Conservation (phyloP, 192 early-diverging fungal species). For the Backusella sp. region DNA sequence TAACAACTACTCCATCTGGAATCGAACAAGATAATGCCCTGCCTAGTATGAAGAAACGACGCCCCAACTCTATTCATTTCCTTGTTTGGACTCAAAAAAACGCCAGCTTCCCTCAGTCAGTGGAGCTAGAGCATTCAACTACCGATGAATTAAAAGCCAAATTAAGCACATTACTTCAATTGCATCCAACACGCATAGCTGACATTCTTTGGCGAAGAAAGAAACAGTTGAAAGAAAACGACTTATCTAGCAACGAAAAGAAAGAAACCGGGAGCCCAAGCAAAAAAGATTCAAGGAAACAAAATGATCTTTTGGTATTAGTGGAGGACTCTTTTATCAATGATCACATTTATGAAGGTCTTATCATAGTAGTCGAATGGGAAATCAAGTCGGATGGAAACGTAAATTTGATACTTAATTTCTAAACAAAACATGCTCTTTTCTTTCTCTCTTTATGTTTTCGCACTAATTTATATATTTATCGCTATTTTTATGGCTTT, state of each 20-base stretch:
- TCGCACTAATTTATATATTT: not conserved
- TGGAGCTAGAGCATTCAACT: constrained; percentile 10
- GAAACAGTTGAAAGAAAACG: not conserved
- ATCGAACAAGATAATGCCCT: not conserved
- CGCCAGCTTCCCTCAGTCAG: not conserved
- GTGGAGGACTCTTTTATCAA: constrained; percentile 25
- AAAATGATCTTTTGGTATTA: constrained; percentile 9
- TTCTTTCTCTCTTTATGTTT: not conserved
- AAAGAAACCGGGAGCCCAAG: not conserved
- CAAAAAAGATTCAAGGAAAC: not conserved
- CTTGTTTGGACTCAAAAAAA: constrained; percentile 11
- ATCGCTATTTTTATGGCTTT: not conserved
- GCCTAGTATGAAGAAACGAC: not conserved
- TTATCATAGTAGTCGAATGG: constrained; percentile 20
- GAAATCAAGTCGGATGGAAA: constrained; percentile 23
- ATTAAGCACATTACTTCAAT: constrained; percentile 14
- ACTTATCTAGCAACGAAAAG: not conserved
- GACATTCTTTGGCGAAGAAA: constrained; percentile 21
- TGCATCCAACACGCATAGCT: constrained; percentile 8
- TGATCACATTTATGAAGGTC: constrained; percentile 18
- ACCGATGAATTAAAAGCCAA: constrained; percentile 8
- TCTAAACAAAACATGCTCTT: constrained; percentile 12
- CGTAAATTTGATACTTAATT: constrained; percentile 20
- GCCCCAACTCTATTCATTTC: not conserved
- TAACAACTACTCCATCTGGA: not conserved